These are phyloP conservation scores for Pisolithus albus DNA, from an alignment of 768 basidiomycete genomes.

Conservation along the genomic window DNA sequence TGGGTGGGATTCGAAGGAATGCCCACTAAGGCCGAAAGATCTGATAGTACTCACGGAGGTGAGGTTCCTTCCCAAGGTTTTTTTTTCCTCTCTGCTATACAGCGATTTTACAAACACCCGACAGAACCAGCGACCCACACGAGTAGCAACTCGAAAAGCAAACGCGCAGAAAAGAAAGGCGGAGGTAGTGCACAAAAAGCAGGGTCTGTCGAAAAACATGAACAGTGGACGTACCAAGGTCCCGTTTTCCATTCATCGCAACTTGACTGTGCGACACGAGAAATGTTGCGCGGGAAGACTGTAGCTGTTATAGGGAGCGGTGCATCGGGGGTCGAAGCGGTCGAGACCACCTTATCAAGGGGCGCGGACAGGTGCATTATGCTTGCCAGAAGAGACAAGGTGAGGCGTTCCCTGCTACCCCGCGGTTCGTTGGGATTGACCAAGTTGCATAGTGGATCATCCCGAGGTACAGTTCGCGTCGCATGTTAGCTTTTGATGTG, in stretches of 20 bases:
- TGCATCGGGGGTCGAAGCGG: conserved; percentile 47
- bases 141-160: background rate
- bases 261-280: conserved; percentile 30
- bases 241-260: conserved; percentile 43
- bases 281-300: conserved; percentile 32
- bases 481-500: background rate
- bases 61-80: background rate
- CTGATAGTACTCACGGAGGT: background rate
- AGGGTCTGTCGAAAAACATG: background rate
- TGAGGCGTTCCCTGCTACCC: conserved; percentile 1
- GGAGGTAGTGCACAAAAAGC: background rate
- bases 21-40: conserved; percentile 24
- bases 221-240: conserved; percentile 1
- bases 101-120: background rate
- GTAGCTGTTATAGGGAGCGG: conserved; percentile 46
- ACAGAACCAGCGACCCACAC: too few relatives aligned
- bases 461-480: conserved; percentile 14
- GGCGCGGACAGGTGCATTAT: conserved; percentile 32
- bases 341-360: conserved; percentile 30
- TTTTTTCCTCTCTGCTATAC: background rate
- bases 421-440: background rate
- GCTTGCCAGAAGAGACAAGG: conserved; percentile 36
- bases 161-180: background rate
- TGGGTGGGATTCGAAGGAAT: conserved; percentile 40
- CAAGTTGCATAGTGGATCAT: conserved; percentile 40